These are phyloP conservation scores for Iris macrosiphon DNA, from an alignment of 106 monocot genomes.

Conservation along the genomic window DNA sequence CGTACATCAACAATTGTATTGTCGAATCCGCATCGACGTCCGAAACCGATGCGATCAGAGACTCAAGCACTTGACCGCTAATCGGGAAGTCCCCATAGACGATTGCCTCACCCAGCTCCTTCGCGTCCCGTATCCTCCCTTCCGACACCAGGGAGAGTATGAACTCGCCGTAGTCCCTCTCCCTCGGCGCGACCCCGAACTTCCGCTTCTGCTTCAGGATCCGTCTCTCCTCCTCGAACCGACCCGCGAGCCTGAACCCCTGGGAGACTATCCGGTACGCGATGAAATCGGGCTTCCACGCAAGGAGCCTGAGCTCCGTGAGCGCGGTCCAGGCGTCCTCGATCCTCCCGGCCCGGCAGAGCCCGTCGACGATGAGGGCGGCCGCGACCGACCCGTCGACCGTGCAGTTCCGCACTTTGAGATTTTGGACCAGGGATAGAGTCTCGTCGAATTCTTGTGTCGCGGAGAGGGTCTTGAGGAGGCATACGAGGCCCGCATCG, in stretches of 20 bases:
- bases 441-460: constrained; percentile 17
- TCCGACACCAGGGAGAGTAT: constrained; percentile 51
- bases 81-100: constrained; percentile 70
- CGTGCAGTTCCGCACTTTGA: constrained; percentile 2
- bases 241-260: constrained; percentile 37
- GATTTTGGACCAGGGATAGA: constrained; percentile 29
- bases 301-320: constrained; percentile 51
- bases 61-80: constrained; percentile 54
- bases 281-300: constrained; percentile 85
- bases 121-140: constrained; percentile 36
- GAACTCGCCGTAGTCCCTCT: constrained; percentile 60
- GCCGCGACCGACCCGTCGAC: constrained; percentile 73
- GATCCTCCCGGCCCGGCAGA: constrained; percentile 43
- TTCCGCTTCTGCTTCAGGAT: constrained; percentile 94
- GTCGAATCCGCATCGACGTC: constrained; percentile 41
- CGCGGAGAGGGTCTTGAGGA: constrained; percentile 22
- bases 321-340: constrained; percentile 83
- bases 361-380: constrained; percentile 48
- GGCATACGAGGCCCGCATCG: constrained; percentile 73
- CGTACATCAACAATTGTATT: constrained; percentile 46
- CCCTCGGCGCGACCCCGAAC: constrained; percentile 78
- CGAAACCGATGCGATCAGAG: constrained; percentile 55
- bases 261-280: constrained; percentile 75
- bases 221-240: constrained; percentile 35
- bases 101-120: constrained; percentile 64